A percentile compares a stretch with the other conserved stretches of the same genome.
phyloP scores from a whole-genome alignment of 495 filamentous ascomycete species.

The Ascodesmis nigricans region DNA sequence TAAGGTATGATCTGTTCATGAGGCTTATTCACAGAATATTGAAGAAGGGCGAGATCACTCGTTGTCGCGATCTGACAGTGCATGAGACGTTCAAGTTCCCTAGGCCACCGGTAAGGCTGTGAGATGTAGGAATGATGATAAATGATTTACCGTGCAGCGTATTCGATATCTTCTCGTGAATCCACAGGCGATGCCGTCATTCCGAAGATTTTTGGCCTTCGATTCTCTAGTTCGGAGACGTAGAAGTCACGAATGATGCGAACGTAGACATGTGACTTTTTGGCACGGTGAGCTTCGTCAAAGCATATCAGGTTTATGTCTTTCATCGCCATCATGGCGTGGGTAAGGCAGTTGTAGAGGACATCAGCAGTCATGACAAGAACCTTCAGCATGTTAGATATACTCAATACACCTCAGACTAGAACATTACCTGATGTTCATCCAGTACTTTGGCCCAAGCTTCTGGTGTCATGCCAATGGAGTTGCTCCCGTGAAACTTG shows the following conservation, averaged over 20 bases:
- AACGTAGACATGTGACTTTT: slow-evolving; percentile 84
- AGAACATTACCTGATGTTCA: slow-evolving; percentile 33
- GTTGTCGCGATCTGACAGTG: slow-evolving; percentile 68
- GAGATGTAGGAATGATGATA: neutral
- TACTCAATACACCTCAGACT: neutral
- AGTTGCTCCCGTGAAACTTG: slow-evolving; percentile 47
- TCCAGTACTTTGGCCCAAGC: slow-evolving; percentile 47
- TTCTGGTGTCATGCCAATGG: slow-evolving; percentile 35
- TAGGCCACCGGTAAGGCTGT: slow-evolving; percentile 11
- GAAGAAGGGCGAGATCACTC: slow-evolving; percentile 38
- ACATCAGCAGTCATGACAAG: slow-evolving; percentile 90
- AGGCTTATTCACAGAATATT: slow-evolving; percentile 36
- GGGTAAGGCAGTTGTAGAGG: slow-evolving; percentile 52
- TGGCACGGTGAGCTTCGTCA: slow-evolving; percentile 91
- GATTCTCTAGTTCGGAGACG: slow-evolving; percentile 24
- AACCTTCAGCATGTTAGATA: slow-evolving; percentile 25
- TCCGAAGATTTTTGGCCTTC: slow-evolving; percentile 64
- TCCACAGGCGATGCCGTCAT: slow-evolving; percentile 99
- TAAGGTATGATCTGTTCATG: slow-evolving; percentile 41
- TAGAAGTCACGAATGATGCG: slow-evolving; percentile 83
- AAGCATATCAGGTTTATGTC: slow-evolving; percentile 84
- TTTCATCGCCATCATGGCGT: slow-evolving; percentile 58
- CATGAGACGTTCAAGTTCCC: slow-evolving; percentile 55
- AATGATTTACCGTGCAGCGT: slow-evolving; percentile 36
- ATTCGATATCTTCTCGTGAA: slow-evolving; percentile 43